Base-by-base conservation (phyloP, 2,329 filamentous ascomycete species). In the Oidium heveae region DNA sequence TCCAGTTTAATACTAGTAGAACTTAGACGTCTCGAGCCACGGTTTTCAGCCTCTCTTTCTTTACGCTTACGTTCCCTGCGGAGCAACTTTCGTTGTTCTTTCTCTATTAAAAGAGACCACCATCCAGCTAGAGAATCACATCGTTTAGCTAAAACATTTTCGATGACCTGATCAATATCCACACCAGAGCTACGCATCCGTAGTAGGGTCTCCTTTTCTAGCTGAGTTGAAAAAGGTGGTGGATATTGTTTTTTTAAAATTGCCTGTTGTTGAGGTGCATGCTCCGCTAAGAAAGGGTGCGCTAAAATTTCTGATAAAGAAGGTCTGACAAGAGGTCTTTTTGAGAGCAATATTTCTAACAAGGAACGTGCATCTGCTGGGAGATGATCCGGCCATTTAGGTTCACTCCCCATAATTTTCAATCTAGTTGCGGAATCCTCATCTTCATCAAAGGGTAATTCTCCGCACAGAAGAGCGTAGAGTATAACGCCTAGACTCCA, bases 361-460 rank as follows among this genome's bases (percentile, higher is more conserved):
- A 98, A 70, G 0, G 83, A 74, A 58, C 84, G 78, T 3, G 88
- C 87, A 60, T 88, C 84, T 33, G 77, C 71, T 0, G 87, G 79
- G 32, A 98, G 73, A 62, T 83, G 78, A 3, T 87, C 82, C 4
- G 86, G 88, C 65, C 84, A 96, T 55, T 78, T 80, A 0, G 89
- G 86, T 56, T 96, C 91, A 55, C 89, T 81, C 5, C 78, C 79
- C 55, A 98, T 70, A 56, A 98, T 98, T 66, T 78, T 84, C 10
- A 73, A 76, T 63, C 94, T 86, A 34, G 91, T 98, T 34, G 82
- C 74, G 59, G 78, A 82, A 65, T 98, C 91, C 63, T 94, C 84
- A 65, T 98, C 91, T 59, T 96, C 91, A 67, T 98, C 91, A 62
- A 94, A 98, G 0, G 91, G 91, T 43, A 98, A 72, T 67, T 91